These are phyloP conservation scores for Taphrina flavorubra DNA, from an alignment of 1,139 yeast genomes.

Conservation along the genomic window DNA sequence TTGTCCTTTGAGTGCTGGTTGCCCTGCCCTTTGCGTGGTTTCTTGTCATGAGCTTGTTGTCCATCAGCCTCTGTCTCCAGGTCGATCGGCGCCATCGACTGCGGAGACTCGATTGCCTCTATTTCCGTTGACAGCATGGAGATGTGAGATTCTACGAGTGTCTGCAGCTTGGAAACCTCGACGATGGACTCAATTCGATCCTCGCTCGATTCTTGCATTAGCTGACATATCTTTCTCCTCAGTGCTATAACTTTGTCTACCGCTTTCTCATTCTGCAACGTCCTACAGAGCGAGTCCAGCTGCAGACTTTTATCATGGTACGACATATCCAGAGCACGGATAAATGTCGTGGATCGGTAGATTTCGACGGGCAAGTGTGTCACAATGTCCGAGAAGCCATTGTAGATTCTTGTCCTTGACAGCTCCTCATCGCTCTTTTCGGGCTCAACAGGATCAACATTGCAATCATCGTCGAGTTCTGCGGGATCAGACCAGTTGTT, in stretches of 20 bases:
- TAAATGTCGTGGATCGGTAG: slow-evolving; percentile 26
- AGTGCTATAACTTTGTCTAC: background rate
- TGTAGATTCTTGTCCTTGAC: slow-evolving; percentile 1
- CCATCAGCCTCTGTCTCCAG: background rate
- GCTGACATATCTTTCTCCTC: slow-evolving; percentile 5
- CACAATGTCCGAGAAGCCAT: slow-evolving; percentile 21
- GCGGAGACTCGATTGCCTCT: slow-evolving; percentile 12
- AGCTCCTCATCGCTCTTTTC: slow-evolving; percentile 29
- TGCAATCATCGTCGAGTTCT: background rate
- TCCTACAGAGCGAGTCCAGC: slow-evolving; percentile 23
- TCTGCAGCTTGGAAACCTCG: slow-evolving; percentile 31
- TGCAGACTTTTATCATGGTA: background rate
- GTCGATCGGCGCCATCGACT: background rate
- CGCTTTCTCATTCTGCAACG: background rate
- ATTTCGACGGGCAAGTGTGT: slow-evolving; percentile 37
- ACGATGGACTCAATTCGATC: slow-evolving; percentile 27
- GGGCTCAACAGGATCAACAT: slow-evolving; percentile 6
- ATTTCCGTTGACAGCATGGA: slow-evolving; percentile 7
- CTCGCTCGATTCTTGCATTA: slow-evolving; percentile 19
- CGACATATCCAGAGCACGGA: slow-evolving; percentile 23
- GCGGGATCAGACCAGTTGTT: slow-evolving; percentile 18
- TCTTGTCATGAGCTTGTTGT: background rate
- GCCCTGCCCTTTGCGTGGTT: background rate
- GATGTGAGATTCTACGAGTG: slow-evolving; percentile 22
- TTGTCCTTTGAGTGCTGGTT: background rate